Conservation (phyloP, 2,329 filamentous ascomycete genomes). For the Pestalotiopsis fici region DNA sequence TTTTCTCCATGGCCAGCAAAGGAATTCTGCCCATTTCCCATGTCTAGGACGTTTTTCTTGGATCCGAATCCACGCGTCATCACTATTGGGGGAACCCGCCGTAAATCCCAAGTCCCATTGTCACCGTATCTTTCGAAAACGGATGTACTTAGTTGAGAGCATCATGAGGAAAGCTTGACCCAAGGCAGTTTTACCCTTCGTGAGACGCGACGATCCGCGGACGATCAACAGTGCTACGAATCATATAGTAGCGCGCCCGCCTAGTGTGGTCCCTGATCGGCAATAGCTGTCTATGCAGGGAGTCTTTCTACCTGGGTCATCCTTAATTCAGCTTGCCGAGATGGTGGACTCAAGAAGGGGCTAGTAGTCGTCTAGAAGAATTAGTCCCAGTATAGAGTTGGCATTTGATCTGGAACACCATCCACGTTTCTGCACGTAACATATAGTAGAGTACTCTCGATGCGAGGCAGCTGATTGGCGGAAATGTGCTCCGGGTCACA, state of each 20-base stretch:
- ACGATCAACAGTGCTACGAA: neutral
- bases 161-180: neutral
- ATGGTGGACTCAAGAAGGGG: neutral
- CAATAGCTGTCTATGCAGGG: constrained; percentile 1
- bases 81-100: neutral
- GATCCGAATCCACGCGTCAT: constrained; percentile 8
- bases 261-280: constrained; percentile 15
- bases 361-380: neutral
- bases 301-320: constrained; percentile 10
- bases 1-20: neutral
- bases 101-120: neutral
- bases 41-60: neutral
- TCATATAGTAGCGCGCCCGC: neutral
- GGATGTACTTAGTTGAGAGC: neutral
- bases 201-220: neutral
- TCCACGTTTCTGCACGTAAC: constrained; percentile 2
- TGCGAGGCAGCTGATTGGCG: neutral
- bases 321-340: neutral
- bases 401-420: neutral
- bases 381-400: neutral
- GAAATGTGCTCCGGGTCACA: constrained; percentile 1
- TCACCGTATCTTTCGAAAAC: neutral
- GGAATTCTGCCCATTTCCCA: neutral
- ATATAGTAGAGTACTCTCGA: neutral
- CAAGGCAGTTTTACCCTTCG: neutral